phyloP scores from a whole-genome alignment of 352 stramenopile species.

The Lagenidium sp. region DNA sequence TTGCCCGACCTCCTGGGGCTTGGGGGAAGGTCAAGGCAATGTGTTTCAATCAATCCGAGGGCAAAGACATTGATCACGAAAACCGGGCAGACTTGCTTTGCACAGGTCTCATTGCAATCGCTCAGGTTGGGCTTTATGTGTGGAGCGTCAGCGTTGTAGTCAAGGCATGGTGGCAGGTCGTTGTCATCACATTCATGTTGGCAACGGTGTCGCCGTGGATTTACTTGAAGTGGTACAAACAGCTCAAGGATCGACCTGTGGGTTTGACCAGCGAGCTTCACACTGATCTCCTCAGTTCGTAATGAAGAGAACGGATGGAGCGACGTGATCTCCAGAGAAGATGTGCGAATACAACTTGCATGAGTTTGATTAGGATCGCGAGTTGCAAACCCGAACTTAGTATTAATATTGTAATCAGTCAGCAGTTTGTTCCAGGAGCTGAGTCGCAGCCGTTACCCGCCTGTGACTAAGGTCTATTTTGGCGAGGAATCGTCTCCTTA shows the following conservation, averaged over 20 bases:
- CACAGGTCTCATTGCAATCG: slow-evolving; percentile 50
- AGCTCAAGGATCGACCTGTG: slow-evolving; percentile 47
- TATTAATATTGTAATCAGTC: too few relatives aligned
- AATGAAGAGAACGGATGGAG: too few relatives aligned
- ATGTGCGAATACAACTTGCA: too few relatives aligned
- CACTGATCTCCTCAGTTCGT: slow-evolving; percentile 24
- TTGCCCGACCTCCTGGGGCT: slow-evolving; percentile 44
- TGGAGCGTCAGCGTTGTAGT: slow-evolving; percentile 55
- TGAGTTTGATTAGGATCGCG: too few relatives aligned
- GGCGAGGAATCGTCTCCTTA: too few relatives aligned
- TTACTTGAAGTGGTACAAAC: slow-evolving; percentile 72
- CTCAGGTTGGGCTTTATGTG: slow-evolving; percentile 55
- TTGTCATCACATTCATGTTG: slow-evolving; percentile 31
- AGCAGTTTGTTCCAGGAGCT: too few relatives aligned
- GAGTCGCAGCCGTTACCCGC: too few relatives aligned
- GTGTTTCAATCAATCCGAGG: slow-evolving; percentile 44
- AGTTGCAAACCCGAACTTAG: too few relatives aligned
- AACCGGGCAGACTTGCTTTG: slow-evolving; percentile 54
- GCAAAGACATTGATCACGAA: slow-evolving; percentile 44
- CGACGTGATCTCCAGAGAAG: not conserved
- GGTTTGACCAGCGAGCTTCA: slow-evolving; percentile 41
- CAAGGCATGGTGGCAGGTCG: slow-evolving; percentile 47
- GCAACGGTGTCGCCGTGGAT: slow-evolving; percentile 36
- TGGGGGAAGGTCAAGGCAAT: slow-evolving; percentile 50
- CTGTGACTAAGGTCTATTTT: too few relatives aligned